These are phyloP conservation scores for Erythrophleum ivorense DNA, from an alignment of 331 rosid species.

Conservation along the genomic window DNA sequence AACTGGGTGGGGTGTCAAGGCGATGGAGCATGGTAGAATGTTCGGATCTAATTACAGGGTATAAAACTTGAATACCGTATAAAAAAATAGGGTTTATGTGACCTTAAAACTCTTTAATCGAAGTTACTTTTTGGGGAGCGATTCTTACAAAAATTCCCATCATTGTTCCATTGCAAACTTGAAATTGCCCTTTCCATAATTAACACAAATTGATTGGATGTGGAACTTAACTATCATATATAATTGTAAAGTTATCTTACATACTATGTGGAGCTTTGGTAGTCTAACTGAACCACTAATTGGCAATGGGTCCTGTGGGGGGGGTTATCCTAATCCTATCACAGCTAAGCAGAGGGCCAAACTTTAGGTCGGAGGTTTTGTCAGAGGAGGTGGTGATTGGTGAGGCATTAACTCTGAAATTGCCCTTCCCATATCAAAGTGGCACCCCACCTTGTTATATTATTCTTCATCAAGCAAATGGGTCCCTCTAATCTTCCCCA, in stretches of 20 bases:
- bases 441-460: slow-evolving; percentile 53
- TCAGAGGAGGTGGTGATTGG: slow-evolving; percentile 22
- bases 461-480: slow-evolving; percentile 47
- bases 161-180: not conserved
- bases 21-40: no score
- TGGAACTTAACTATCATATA: not conserved
- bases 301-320: slow-evolving; percentile 38
- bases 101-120: no score
- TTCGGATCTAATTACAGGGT: no score
- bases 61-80: no score
- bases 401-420: slow-evolving; percentile 51
- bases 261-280: not conserved
- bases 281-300: slow-evolving; percentile 17
- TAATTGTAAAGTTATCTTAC: not conserved
- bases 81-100: no score
- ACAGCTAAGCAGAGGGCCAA: slow-evolving; percentile 48
- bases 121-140: no score
- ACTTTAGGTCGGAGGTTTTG: not conserved
- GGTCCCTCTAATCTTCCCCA: slow-evolving; percentile 52
- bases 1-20: no score
- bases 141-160: not conserved
- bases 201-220: not conserved
- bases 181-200: not conserved
- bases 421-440: slow-evolving; percentile 46
- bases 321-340: slow-evolving; percentile 33